Evolutionary conservation across 2,329 filamentous ascomycete species (phyloP).

Genomic region (Shiraia sp.): DNA sequence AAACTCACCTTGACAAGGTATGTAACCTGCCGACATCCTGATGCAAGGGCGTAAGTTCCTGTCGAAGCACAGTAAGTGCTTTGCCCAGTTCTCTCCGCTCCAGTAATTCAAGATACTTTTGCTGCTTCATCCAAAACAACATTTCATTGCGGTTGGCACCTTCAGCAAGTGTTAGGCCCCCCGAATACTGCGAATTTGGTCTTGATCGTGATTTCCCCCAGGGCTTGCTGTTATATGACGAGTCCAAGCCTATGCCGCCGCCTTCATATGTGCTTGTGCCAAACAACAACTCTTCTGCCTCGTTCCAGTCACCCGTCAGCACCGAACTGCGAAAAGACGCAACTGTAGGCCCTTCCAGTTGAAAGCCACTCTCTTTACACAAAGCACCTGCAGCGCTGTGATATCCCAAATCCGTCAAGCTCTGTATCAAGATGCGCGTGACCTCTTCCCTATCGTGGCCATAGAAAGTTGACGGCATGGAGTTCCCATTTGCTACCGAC

Average conservation of each 20-base stretch:
- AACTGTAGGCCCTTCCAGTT: constrained; percentile 83
- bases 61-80: constrained; percentile 81
- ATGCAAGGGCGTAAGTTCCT: constrained; percentile 83
- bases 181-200: constrained; percentile 40
- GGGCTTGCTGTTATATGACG: constrained; percentile 38
- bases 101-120: constrained; percentile 91
- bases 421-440: constrained; percentile 88
- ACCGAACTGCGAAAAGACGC: constrained; percentile 84
- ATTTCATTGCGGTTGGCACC: constrained; percentile 77
- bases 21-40: constrained; percentile 78
- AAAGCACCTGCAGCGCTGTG: constrained; percentile 73
- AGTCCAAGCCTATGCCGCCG: constrained; percentile 45
- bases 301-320: constrained; percentile 76
- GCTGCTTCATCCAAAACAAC: constrained; percentile 85
- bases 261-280: constrained; percentile 54
- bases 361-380: constrained; percentile 79
- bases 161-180: constrained; percentile 72
- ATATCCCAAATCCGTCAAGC: constrained; percentile 87
- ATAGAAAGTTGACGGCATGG: constrained; percentile 62
- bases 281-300: constrained; percentile 81
- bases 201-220: constrained; percentile 34
- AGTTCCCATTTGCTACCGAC: constrained; percentile 34
- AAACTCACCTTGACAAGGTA: constrained; percentile 70
- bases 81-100: constrained; percentile 73
- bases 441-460: constrained; percentile 93